A percentile compares a stretch with the other conserved stretches of the same genome.
These are phyloP conservation scores for Coccinonectria pachysandricola DNA, from an alignment of 2,329 filamentous ascomycete species.

Conservation along the genomic window DNA sequence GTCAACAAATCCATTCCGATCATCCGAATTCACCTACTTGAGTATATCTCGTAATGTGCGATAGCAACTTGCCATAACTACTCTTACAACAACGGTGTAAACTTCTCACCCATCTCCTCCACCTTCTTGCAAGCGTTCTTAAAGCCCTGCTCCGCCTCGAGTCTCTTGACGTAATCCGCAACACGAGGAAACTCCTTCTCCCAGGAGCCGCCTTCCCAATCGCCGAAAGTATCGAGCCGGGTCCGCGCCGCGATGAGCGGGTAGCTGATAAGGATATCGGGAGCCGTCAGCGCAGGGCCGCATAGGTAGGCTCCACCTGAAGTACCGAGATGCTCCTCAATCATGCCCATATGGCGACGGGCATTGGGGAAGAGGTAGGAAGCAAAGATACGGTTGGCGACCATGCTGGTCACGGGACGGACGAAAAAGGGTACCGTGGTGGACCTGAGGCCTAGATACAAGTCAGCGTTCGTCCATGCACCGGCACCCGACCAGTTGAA, in stretches of 20 bases:
- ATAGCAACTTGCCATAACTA: too few species aligned
- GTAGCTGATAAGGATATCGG: constrained; percentile 45
- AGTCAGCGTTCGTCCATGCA: too few species aligned
- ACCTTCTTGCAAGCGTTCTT: constrained; percentile 39
- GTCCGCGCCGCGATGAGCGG: constrained; percentile 35
- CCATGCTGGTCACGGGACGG: constrained; percentile 37
- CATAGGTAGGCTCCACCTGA: constrained; percentile 39
- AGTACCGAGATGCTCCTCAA: constrained; percentile 38
- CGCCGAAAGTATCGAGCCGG: constrained; percentile 29
- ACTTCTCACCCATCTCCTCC: too few species aligned
- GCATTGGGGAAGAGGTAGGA: constrained; percentile 37
- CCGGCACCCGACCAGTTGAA: too few species aligned
- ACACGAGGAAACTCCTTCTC: constrained; percentile 32
- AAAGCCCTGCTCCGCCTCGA: constrained; percentile 38
- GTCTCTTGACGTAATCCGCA: constrained; percentile 34
- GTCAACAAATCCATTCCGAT: too few species aligned
- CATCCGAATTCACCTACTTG: too few species aligned
- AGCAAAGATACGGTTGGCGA: constrained; percentile 31
- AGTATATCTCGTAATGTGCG: too few species aligned
- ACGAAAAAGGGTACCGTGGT: constrained; percentile 40
- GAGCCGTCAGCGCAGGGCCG: constrained; percentile 37
- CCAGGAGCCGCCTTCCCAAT: constrained; percentile 32
- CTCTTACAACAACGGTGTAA: too few species aligned
- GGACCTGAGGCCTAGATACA: constrained; percentile 37
- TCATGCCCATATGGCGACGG: constrained; percentile 35